Evolutionary conservation across 1,284 basidiomycete species (phyloP), one percentile per base, ranked within the genome.

Genomic region (Hemileccinum hortonii): DNA sequence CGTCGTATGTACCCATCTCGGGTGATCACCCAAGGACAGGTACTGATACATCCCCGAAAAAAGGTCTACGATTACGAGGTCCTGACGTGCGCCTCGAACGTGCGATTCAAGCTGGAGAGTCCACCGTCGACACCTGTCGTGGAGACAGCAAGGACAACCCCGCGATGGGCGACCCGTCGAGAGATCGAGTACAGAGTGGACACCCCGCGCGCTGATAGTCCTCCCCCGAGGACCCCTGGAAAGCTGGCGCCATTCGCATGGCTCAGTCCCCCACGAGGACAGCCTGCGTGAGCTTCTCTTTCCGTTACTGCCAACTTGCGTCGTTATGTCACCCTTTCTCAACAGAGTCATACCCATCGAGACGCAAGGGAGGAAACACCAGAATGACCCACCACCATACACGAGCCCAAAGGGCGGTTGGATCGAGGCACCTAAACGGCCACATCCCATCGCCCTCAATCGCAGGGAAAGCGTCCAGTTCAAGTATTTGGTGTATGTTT

Each of bases 51-150:
- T 24, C 12, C 14, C 19, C 30, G 4, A 26, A 7, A 11, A 24
- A 44, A 67, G 62, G 42, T 55, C 6, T 60, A 52, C 16, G 63
- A 67, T 35, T 66, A 64, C 42, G 62, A 64, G 24, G 62, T 67
- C 5, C 44, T 64, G 16, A 52, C 57, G 5, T 66, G 57, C 14
- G 51, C 50, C 33, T 55, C 61, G 37, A 57, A 32, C 39, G 18
- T 67, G 53, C 61, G 62, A 37, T 64, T 62, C 35, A 43, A 47
- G 3, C 22, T 66, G 3, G 49, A 52, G 4, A 3, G 46, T 24
- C 42, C 50, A 33, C 11, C 53, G 5, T 7, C 30, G 12, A 29
- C 26, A 10, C 37, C 49, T 4, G 24, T 16, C 2, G 14, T 22
- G 12, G 51, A 51, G 26, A 21, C 36, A 1, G 18, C 36, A 18